Conservation (phyloP, 1,284 basidiomycete species). For the Fomitopsis pinicola region DNA sequence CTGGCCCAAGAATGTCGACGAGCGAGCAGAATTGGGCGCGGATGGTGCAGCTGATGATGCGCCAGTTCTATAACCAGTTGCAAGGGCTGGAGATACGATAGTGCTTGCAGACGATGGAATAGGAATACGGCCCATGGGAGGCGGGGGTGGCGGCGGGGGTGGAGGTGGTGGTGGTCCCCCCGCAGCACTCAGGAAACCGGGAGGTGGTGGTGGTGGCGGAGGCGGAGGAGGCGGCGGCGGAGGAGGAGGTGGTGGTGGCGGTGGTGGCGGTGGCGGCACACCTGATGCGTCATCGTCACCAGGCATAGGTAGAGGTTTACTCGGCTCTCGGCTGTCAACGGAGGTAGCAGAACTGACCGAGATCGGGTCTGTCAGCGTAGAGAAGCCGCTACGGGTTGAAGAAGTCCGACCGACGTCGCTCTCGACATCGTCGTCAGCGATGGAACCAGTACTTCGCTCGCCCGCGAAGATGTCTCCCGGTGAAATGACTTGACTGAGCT, state of each 20-base stretch:
- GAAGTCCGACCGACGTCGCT: constrained; percentile 39
- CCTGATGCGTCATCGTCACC: constrained; percentile 15
- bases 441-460: constrained; percentile 32
- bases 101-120: constrained; percentile 15
- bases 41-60: constrained; percentile 28
- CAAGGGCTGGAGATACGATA: constrained; percentile 25
- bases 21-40: constrained; percentile 47
- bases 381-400: constrained; percentile 47
- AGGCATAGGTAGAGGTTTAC: constrained; percentile 47
- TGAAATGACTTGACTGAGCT: constrained; percentile 38
- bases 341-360: constrained; percentile 49
- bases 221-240: constrained; percentile 34
- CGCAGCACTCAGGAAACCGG: not conserved
- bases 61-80: constrained; percentile 28
- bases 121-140: constrained; percentile 2
- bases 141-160: constrained; percentile 19
- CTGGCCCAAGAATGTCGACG: constrained; percentile 55
- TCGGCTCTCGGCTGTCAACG: constrained; percentile 45
- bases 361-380: constrained; percentile 47
- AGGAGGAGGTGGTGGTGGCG: constrained; percentile 23
- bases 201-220: constrained; percentile 33
- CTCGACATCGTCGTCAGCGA: constrained; percentile 40
- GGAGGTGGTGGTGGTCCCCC: constrained; percentile 26
- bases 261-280: constrained; percentile 25
- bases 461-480: constrained; percentile 37